Percentiles rank a stretch among this genome's conserved stretches.
Evolutionary conservation across 2,329 filamentous ascomycete species (phyloP).

Genomic region (Didymella pomorum): DNA sequence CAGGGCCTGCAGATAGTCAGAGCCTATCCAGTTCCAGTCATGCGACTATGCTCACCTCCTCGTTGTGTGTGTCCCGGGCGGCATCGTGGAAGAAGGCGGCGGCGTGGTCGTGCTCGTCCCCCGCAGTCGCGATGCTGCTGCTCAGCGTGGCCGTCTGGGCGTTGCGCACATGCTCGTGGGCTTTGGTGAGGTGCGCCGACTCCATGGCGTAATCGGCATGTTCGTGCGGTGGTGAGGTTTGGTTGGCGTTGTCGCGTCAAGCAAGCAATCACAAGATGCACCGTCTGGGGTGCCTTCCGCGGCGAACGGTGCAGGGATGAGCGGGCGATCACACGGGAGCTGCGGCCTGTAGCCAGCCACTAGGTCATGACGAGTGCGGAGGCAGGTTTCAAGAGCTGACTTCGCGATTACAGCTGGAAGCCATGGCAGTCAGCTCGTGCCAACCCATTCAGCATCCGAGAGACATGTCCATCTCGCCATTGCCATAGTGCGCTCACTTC

Average conservation of each 20-base stretch:
- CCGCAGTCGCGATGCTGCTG: conserved; percentile 78
- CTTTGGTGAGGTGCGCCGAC: conserved; percentile 73
- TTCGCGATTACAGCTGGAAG: background rate
- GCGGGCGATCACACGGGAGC: conserved; percentile 9
- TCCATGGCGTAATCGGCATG: conserved; percentile 64
- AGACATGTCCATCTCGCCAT: conserved; percentile 1
- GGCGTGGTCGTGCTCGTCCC: conserved; percentile 86
- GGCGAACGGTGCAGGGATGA: conserved; percentile 3
- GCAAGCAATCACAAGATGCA: background rate
- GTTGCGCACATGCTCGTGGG: conserved; percentile 87
- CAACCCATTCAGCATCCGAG: background rate
- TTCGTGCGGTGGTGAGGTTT: background rate
- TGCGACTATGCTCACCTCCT: conserved; percentile 57
- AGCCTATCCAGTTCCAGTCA: background rate
- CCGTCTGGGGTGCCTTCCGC: background rate
- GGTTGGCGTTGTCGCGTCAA: background rate
- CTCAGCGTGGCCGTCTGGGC: conserved; percentile 76
- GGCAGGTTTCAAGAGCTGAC: conserved; percentile 16
- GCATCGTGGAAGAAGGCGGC: conserved; percentile 89
- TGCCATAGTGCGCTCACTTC: conserved; percentile 1
- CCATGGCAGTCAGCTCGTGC: background rate
- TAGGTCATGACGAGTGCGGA: conserved; percentile 16
- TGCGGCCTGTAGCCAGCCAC: conserved; percentile 4
- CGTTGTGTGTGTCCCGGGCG: conserved; percentile 72
- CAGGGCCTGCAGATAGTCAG: conserved; percentile 66